Evolutionary conservation across 164 flowering plant genomes (phyloP).

Genomic region (grape (Vitis vinifera)): ASM3070453v1 NC_081822.1:36196501-36197000

Average conservation of each 20-base stretch:
- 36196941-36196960: constrained; percentile 75
- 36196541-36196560: constrained; percentile 74
- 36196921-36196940: constrained; percentile 76
- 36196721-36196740: constrained; percentile 59
- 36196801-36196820: constrained; percentile 63
- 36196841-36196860: constrained; percentile 74
- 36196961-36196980: constrained; percentile 55
- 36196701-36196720: constrained; percentile 65
- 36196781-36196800: constrained; percentile 63
- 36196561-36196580: constrained; percentile 81
- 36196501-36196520: constrained; percentile 77
- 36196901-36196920: constrained; percentile 83
- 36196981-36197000: constrained; percentile 76
- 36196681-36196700: constrained; percentile 76
- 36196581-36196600: constrained; percentile 60
- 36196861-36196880: constrained; percentile 38
- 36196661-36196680: constrained; percentile 67
- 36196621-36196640: constrained; percentile 13
- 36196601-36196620: constrained; percentile 59
- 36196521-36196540: constrained; percentile 54
- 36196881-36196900: constrained; percentile 76
- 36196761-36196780: constrained; percentile 58
- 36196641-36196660: constrained; percentile 39
- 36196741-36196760: constrained; percentile 61
- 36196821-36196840: constrained; percentile 74